A percentile compares a stretch with the other conserved stretches of the same genome.
Evolutionary conservation across 495 filamentous ascomycete genomes (phyloP).

Genomic region (Podospora australis): DNA sequence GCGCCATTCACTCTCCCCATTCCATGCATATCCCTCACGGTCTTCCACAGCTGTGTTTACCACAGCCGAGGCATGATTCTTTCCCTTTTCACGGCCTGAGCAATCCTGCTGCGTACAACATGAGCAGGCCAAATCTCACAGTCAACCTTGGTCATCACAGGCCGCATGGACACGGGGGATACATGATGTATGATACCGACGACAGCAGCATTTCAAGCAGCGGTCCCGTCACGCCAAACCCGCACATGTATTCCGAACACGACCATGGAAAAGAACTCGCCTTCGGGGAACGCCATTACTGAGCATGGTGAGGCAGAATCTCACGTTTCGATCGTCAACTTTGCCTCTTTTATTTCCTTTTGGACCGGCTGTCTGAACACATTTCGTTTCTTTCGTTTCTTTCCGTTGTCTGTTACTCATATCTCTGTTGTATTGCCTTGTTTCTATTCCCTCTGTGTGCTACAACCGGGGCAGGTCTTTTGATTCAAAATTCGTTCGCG

Average conservation of each 20-base stretch:
- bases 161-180: slow-evolving; percentile 22
- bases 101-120: slow-evolving; percentile 25
- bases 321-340: background rate
- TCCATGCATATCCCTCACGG: slow-evolving; percentile 9
- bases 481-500: too few species aligned
- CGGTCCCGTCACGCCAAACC: slow-evolving; percentile 24
- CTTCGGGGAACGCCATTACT: slow-evolving; percentile 39
- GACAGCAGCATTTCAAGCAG: slow-evolving; percentile 34
- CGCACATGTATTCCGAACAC: slow-evolving; percentile 41
- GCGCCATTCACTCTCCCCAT: slow-evolving; percentile 12
- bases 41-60: slow-evolving; percentile 11
- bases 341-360: background rate
- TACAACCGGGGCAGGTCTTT: too few species aligned
- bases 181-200: slow-evolving; percentile 44
- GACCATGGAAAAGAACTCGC: slow-evolving; percentile 32
- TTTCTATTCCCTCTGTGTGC: background rate
- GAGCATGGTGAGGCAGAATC: slow-evolving; percentile 7
- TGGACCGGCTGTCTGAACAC: background rate
- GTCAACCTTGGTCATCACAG: slow-evolving; percentile 14
- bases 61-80: slow-evolving; percentile 8
- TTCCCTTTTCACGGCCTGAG: slow-evolving; percentile 17
- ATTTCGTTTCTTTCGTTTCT: background rate
- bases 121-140: slow-evolving; percentile 16
- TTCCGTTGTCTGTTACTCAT: background rate
- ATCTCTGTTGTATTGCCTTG: background rate